These are phyloP conservation scores for Punica granatum DNA, from an alignment of 345 rosid genomes.

Conservation along the genomic window DNA sequence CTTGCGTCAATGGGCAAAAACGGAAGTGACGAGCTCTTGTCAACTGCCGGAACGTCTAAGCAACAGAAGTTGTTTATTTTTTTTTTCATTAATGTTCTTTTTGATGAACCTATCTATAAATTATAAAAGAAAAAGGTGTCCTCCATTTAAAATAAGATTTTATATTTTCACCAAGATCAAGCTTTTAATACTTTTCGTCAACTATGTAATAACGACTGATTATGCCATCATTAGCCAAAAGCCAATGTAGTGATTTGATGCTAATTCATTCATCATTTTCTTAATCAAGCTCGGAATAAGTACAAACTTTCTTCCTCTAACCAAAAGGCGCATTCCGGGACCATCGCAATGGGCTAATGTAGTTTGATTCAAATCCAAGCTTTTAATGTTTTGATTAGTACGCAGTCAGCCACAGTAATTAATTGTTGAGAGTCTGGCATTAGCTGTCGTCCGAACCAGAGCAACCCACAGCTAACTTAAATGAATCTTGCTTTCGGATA, in stretches of 20 bases:
- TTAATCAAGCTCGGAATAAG: neutral
- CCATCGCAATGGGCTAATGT: too few species aligned
- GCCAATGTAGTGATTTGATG: neutral
- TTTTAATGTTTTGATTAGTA: neutral
- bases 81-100: too few species aligned
- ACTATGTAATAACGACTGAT: neutral
- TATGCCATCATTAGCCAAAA: neutral
- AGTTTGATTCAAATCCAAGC: slow-evolving; percentile 1
- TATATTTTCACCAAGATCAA: too few species aligned
- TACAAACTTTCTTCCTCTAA: neutral
- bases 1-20: neutral
- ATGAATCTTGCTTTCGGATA: too few species aligned
- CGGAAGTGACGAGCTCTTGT: neutral
- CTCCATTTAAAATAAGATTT: too few species aligned
- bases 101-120: too few species aligned
- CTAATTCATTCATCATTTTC: neutral
- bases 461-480: too few species aligned
- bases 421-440: too few species aligned
- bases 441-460: too few species aligned
- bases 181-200: neutral
- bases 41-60: neutral
- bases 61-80: neutral
- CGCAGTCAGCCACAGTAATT: too few species aligned
- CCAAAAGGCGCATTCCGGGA: neutral
- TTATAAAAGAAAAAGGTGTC: too few species aligned